Evolutionary conservation across 2,329 filamentous ascomycete species (phyloP).

Genomic region (Pseudogymnoascus sp.): DNA sequence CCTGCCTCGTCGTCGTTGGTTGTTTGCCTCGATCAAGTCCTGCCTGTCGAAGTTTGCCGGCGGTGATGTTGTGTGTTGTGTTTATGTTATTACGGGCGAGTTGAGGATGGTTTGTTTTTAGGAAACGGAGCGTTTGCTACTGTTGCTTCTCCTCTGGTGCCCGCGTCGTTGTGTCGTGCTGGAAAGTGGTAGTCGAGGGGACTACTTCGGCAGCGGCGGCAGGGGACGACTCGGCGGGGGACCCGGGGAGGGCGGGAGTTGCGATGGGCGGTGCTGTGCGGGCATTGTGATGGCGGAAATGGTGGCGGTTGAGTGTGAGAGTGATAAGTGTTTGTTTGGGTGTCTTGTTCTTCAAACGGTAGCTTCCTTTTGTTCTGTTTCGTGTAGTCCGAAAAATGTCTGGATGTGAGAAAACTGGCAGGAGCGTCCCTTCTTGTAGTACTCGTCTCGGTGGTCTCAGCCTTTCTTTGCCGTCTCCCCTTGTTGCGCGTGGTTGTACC

Average conservation of each 20-base stretch:
- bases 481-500: neutral
- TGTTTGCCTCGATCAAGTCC: neutral
- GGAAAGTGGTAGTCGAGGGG: neutral
- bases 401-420: neutral
- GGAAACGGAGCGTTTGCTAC: neutral
- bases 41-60: neutral
- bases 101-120: neutral
- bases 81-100: neutral
- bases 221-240: conserved; percentile 57
- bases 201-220: conserved; percentile 54
- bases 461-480: neutral
- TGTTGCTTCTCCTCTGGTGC: neutral
- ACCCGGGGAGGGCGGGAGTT: conserved; percentile 59
- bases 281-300: conserved; percentile 36
- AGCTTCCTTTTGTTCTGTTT: neutral
- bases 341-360: neutral
- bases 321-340: neutral
- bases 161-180: neutral
- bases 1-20: neutral
- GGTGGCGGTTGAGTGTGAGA: neutral
- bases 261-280: conserved; percentile 50
- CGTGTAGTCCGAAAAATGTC: neutral
- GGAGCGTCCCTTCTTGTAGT: neutral
- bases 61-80: neutral
- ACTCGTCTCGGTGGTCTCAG: neutral